A percentile compares a stretch with the other conserved stretches of the same genome.
These are phyloP conservation scores for Sambucus nigra DNA, from an alignment of 129 eudicot genomes.

Conservation along the genomic window DNA sequence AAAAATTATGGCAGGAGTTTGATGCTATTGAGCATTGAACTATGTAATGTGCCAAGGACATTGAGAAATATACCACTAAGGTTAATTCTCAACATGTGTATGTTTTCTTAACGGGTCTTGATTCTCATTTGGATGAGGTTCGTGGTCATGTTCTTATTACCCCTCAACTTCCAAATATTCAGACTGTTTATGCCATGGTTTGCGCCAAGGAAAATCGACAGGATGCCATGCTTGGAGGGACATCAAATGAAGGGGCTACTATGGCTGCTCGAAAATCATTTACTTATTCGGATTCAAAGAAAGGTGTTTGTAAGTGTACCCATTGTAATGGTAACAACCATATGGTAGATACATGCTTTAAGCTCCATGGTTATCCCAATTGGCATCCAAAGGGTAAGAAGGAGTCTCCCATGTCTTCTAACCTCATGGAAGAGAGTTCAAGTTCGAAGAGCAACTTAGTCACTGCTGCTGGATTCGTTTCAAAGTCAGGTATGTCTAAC, in stretches of 20 bases:
- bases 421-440: no score
- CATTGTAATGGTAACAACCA: slow-evolving; percentile 1
- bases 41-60: slow-evolving; percentile 6
- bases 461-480: background rate
- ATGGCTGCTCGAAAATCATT: background rate
- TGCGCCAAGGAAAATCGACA: slow-evolving; percentile 10
- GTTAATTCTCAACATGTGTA: slow-evolving; percentile 8
- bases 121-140: slow-evolving; percentile 9
- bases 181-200: background rate
- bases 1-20: slow-evolving; percentile 12
- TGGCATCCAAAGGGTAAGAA: slow-evolving; percentile 6
- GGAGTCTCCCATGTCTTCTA: background rate
- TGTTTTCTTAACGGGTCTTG: slow-evolving; percentile 8
- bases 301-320: slow-evolving; percentile 4
- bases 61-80: background rate
- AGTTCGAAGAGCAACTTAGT: no score
- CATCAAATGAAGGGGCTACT: background rate
- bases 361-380: background rate
- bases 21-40: slow-evolving; percentile 9
- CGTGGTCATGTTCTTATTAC: slow-evolving; percentile 1
- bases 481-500: background rate
- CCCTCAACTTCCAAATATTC: background rate
- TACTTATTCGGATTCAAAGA: no score
- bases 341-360: background rate
- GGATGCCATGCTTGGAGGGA: slow-evolving; percentile 4